Conservation (phyloP, 2,329 filamentous ascomycete species). For the Cladophialophora psammophila region DNA sequence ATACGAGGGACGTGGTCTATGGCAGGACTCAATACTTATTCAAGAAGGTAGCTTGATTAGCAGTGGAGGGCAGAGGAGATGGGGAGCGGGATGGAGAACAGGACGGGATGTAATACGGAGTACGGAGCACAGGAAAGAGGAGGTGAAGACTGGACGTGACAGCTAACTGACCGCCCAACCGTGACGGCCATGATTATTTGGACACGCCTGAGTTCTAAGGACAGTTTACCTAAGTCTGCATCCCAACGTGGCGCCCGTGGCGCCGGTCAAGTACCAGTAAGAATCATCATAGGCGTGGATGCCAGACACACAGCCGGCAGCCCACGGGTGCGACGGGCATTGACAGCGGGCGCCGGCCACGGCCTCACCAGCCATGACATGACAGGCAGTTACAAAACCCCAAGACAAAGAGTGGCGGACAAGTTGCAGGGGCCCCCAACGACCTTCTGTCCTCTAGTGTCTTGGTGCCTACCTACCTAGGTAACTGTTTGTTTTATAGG, state of each 20-base stretch:
- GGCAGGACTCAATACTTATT: slow-evolving; percentile 14
- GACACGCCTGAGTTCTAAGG: neutral
- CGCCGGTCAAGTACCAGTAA: neutral
- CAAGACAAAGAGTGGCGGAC: neutral
- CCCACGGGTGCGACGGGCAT: neutral
- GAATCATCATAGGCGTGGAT: neutral
- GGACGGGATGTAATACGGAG: neutral
- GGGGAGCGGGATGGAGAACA: neutral
- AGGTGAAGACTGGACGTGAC: neutral
- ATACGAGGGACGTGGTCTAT: neutral
- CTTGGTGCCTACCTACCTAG: neutral
- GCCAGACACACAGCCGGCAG: neutral
- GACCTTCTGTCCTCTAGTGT: neutral
- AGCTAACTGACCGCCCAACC: neutral
- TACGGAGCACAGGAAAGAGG: neutral
- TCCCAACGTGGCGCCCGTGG: neutral
- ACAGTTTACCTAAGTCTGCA: neutral
- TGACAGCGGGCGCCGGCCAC: neutral
- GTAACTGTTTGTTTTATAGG: neutral
- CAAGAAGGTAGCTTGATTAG: neutral
- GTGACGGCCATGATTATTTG: neutral
- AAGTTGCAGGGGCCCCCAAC: neutral
- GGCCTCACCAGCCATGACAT: neutral
- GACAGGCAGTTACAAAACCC: neutral
- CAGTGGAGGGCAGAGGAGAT: neutral